Conservation (phyloP, 2,329 filamentous ascomycete genomes). For the Penicillium polonicum region DNA sequence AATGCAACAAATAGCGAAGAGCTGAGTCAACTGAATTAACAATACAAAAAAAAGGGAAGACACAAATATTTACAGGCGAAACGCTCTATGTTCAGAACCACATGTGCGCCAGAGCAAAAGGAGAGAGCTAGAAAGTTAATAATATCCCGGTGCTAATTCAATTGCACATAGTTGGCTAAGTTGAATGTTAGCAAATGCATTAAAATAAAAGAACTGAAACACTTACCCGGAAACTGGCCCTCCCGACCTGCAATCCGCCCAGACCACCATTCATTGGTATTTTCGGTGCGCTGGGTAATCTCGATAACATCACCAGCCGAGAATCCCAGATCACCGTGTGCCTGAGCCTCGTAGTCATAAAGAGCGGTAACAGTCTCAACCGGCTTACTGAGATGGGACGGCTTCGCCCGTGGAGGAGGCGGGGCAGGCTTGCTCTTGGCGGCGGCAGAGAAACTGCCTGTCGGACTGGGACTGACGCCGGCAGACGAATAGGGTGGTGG, state of each 20-base stretch:
- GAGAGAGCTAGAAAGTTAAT: background rate
- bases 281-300: slow-evolving; percentile 76
- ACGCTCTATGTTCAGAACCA: slow-evolving; percentile 28
- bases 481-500: slow-evolving; percentile 68
- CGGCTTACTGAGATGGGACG: slow-evolving; percentile 65
- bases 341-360: slow-evolving; percentile 95
- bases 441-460: slow-evolving; percentile 49
- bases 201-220: background rate
- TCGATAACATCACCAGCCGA: slow-evolving; percentile 85
- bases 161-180: slow-evolving; percentile 41
- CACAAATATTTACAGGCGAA: slow-evolving; percentile 25
- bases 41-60: background rate
- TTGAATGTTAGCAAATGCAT: background rate
- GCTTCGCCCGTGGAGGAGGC: slow-evolving; percentile 79
- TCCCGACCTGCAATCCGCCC: slow-evolving; percentile 75
- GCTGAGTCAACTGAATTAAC: background rate
- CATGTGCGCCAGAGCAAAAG: slow-evolving; percentile 19
- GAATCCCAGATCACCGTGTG: slow-evolving; percentile 91
- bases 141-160: slow-evolving; percentile 26
- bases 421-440: slow-evolving; percentile 67
- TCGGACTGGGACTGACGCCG: slow-evolving; percentile 38
- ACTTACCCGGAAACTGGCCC: slow-evolving; percentile 91
- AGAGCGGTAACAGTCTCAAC: slow-evolving; percentile 83
- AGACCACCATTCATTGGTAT: slow-evolving; percentile 97
- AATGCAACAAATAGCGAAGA: background rate